These are phyloP conservation scores for Penicillium sp. DNA, from an alignment of 2,329 filamentous ascomycete genomes.

Conservation along the genomic window DNA sequence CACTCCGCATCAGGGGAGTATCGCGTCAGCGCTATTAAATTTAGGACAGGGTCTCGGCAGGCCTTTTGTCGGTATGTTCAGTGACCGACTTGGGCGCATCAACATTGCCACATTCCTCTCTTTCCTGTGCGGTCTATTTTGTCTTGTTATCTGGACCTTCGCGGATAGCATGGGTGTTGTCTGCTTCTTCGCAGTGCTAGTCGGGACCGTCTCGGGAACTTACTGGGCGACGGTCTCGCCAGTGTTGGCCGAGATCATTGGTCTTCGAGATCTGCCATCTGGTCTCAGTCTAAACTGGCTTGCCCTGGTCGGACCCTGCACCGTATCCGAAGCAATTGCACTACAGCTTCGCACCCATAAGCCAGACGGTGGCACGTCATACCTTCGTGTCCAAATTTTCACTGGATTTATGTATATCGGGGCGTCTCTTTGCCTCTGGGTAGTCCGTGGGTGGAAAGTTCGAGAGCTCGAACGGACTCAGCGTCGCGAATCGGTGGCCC, in stretches of 20 bases:
- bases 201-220: constrained; percentile 54
- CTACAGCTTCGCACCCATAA: constrained; percentile 49
- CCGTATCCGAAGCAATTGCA: constrained; percentile 51
- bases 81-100: constrained; percentile 55
- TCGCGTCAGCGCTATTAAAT: constrained; percentile 59
- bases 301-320: constrained; percentile 49
- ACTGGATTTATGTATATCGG: constrained; percentile 56
- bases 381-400: constrained; percentile 48
- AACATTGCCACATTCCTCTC: constrained; percentile 56
- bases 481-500: constrained; percentile 7
- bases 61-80: constrained; percentile 58
- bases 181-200: constrained; percentile 54
- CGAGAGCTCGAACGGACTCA: constrained; percentile 25
- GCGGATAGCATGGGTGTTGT: constrained; percentile 54
- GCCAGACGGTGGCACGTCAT: constrained; percentile 24
- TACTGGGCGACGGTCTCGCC: constrained; percentile 56
- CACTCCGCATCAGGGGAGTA: constrained; percentile 53
- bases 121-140: constrained; percentile 52
- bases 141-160: constrained; percentile 56
- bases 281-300: constrained; percentile 57
- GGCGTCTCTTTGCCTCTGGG: constrained; percentile 46
- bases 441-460: constrained; percentile 40
- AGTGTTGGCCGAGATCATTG: constrained; percentile 57
- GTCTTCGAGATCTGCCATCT: constrained; percentile 52
- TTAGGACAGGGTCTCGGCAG: constrained; percentile 54